Conservation (phyloP, 2,329 filamentous ascomycete genomes). For the Alternaria gansuensis region DNA sequence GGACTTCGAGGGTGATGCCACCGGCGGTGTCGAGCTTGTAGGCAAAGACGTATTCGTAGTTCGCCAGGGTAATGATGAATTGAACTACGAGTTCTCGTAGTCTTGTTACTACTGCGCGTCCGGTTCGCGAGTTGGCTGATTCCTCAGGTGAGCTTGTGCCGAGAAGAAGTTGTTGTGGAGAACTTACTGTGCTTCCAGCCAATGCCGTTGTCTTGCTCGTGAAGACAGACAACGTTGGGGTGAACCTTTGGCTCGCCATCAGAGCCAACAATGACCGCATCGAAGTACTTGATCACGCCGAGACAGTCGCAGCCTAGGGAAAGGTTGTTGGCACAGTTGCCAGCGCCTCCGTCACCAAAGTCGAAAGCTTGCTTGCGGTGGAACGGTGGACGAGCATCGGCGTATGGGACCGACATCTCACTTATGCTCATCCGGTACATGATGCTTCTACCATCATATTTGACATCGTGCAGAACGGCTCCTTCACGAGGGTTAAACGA, state of each 20-base stretch:
- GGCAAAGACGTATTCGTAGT: conserved; percentile 75
- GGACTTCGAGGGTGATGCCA: conserved; percentile 67
- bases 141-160: not conserved
- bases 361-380: conserved; percentile 77
- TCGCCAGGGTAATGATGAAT: conserved; percentile 73
- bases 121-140: conserved; percentile 66
- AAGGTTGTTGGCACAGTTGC: conserved; percentile 73
- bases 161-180: not conserved
- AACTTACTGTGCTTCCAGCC: conserved; percentile 42
- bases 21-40: conserved; percentile 72
- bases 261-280: conserved; percentile 62
- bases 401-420: conserved; percentile 75
- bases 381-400: conserved; percentile 69
- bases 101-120: conserved; percentile 68
- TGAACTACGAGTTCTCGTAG: conserved; percentile 71
- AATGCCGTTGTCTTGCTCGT: conserved; percentile 75
- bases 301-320: conserved; percentile 73
- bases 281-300: conserved; percentile 73
- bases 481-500: conserved; percentile 62
- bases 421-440: conserved; percentile 73
- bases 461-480: conserved; percentile 74
- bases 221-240: conserved; percentile 72
- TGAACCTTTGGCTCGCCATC: conserved; percentile 64
- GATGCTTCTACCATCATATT: conserved; percentile 71
- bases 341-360: conserved; percentile 73